Evolutionary conservation across 2,329 filamentous ascomycete species (phyloP).

Genomic region (Trichoderma sp.): DNA sequence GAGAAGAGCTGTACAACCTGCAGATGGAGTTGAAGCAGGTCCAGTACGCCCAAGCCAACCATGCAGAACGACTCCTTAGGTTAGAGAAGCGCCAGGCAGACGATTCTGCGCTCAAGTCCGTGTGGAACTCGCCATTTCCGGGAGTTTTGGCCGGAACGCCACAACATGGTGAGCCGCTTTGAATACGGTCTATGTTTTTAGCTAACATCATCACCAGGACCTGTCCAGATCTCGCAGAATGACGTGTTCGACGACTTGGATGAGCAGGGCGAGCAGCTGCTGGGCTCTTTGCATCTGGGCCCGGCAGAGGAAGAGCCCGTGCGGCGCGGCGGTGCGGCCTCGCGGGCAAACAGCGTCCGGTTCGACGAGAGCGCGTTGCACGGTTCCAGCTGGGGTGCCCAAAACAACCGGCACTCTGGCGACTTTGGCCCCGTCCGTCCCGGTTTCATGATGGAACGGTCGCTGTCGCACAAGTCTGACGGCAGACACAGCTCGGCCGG

Average conservation of each 20-base stretch:
- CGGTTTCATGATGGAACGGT: constrained; percentile 86
- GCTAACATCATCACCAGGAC: constrained; percentile 56
- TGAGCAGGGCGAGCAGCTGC: constrained; percentile 77
- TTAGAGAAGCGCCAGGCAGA: constrained; percentile 69
- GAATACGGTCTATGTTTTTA: neutral
- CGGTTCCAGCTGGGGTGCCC: constrained; percentile 76
- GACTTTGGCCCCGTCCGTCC: constrained; percentile 80
- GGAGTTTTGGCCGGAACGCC: constrained; percentile 78
- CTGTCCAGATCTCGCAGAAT: constrained; percentile 74
- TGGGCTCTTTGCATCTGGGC: constrained; percentile 81
- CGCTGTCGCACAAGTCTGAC: constrained; percentile 92
- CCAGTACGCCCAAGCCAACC: constrained; percentile 63
- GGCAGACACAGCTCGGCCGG: constrained; percentile 93
- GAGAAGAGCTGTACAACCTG: constrained; percentile 68
- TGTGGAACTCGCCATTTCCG: constrained; percentile 95
- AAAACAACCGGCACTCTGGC: constrained; percentile 77
- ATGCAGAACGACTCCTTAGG: constrained; percentile 62
- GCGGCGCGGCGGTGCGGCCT: constrained; percentile 82
- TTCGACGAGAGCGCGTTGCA: constrained; percentile 96
- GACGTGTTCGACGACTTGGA: constrained; percentile 91
- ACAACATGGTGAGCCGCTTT: constrained; percentile 70
- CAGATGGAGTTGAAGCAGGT: constrained; percentile 72
- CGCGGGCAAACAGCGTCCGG: constrained; percentile 92
- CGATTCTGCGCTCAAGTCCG: constrained; percentile 73
- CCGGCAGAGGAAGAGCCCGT: constrained; percentile 79